phyloP scores from a whole-genome alignment of 352 stramenopile species.

The Pythium dissotocum region DNA sequence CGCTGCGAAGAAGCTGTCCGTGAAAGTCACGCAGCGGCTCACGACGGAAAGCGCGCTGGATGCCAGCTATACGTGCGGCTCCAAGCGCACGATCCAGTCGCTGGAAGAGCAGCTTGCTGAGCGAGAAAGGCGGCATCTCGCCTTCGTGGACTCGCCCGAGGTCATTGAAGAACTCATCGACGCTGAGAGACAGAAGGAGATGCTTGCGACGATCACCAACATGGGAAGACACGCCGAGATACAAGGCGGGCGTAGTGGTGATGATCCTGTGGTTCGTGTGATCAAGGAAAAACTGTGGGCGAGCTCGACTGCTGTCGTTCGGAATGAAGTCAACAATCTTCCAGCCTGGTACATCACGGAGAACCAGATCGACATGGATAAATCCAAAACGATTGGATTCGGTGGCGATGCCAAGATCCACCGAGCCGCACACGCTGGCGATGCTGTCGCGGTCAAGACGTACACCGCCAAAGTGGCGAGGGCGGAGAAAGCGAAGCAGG shows the following conservation, averaged over 20 bases:
- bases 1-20: not conserved
- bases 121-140: not conserved
- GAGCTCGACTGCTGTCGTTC: conserved; percentile 1
- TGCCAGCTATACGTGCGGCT: not conserved
- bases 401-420: conserved; percentile 9
- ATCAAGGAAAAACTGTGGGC: conserved; percentile 12
- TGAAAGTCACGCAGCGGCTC: not conserved
- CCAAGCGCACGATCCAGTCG: not conserved
- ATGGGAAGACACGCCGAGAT: not conserved
- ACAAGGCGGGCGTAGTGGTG: not conserved
- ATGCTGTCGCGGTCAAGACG: not conserved
- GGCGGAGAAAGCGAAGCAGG: not conserved
- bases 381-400: not conserved
- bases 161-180: conserved; percentile 5
- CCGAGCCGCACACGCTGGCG: not conserved
- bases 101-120: not conserved
- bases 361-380: conserved; percentile 6
- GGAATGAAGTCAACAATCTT: not conserved
- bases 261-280: conserved; percentile 7
- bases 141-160: conserved; percentile 10
- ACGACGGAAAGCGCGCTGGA: not conserved
- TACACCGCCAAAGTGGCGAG: not conserved
- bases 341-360: conserved; percentile 10
- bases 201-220: conserved; percentile 16
- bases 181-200: conserved; percentile 13